Evolutionary conservation across 2,329 filamentous ascomycete species (phyloP).

Genomic region (Ophiostoma ips): DNA sequence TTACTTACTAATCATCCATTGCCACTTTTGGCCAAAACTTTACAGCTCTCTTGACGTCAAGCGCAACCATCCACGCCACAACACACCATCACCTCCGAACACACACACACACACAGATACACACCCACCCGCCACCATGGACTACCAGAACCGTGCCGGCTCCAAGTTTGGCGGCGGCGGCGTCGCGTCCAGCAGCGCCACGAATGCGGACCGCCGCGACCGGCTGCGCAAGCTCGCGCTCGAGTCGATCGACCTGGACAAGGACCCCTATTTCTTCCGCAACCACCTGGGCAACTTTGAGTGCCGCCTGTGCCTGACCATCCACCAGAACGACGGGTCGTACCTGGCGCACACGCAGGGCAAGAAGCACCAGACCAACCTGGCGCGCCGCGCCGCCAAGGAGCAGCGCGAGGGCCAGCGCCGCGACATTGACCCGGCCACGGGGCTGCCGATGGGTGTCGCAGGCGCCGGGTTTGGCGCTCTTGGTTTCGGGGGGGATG

Average conservation of each 20-base stretch:
- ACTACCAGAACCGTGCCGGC: conserved; percentile 82
- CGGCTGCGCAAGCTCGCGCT: conserved; percentile 95
- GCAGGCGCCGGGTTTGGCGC: conserved; percentile 52
- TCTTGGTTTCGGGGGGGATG: conserved; percentile 32
- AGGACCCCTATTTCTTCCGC: conserved; percentile 99
- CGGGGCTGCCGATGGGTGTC: conserved; percentile 59
- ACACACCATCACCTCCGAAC: neutral
- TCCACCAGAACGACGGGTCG: conserved; percentile 97
- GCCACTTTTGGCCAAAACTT: too few relatives aligned
- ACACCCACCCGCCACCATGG: conserved; percentile 39
- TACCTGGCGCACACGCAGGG: conserved; percentile 98
- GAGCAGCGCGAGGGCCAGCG: conserved; percentile 80
- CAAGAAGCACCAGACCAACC: conserved; percentile 97
- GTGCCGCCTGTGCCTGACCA: conserved; percentile 89
- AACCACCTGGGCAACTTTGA: conserved; percentile 98
- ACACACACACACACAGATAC: too few relatives aligned
- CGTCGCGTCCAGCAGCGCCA: conserved; percentile 83
- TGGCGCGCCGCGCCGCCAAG: conserved; percentile 86
- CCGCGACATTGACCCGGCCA: conserved; percentile 51
- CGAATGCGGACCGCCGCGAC: conserved; percentile 93
- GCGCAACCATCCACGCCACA: neutral
- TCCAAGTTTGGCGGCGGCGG: conserved; percentile 97
- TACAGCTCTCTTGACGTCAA: too few relatives aligned
- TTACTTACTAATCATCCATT: too few relatives aligned
- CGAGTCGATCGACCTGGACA: conserved; percentile 97